A percentile compares a stretch with the other conserved stretches of the same genome.
These are phyloP conservation scores for Avicennia marina DNA, from an alignment of 257 asterid genomes.

Conservation along the genomic window DNA sequence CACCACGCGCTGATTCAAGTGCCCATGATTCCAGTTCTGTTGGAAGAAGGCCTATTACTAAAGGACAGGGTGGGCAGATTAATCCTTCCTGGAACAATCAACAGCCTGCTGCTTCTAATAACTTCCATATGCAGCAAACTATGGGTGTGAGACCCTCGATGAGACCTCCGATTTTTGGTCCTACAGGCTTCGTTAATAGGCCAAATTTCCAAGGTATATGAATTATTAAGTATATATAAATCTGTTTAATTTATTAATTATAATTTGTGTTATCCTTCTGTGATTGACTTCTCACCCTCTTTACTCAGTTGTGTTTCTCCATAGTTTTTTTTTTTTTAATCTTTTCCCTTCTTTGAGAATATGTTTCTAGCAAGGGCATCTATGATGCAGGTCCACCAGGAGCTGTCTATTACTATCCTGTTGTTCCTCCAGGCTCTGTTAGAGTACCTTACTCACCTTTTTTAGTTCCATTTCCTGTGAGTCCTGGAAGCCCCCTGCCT, in stretches of 20 bases:
- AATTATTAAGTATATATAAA: not conserved
- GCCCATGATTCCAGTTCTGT: conserved; percentile 42
- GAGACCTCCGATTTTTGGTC: conserved; percentile 48
- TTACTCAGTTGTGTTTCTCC: not conserved
- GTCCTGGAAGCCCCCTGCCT: conserved; percentile 48
- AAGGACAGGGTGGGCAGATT: conserved; percentile 39
- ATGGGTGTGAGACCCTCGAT: conserved; percentile 60
- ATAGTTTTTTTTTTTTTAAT: too few species aligned
- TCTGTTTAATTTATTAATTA: not conserved
- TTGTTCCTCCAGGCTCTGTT: conserved; percentile 59
- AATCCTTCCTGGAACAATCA: conserved; percentile 43
- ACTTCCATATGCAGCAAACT: conserved; percentile 43
- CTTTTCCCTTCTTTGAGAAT: conserved; percentile 26
- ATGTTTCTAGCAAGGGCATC: conserved; percentile 11
- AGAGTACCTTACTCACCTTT: conserved; percentile 61
- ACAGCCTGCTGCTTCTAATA: conserved; percentile 43
- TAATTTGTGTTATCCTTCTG: not conserved
- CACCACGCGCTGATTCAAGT: conserved; percentile 33
- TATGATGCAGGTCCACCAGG: conserved; percentile 74
- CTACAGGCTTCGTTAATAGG: conserved; percentile 54
- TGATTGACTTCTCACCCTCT: not conserved
- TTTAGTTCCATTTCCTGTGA: conserved; percentile 50
- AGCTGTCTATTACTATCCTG: conserved; percentile 49
- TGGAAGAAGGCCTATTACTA: conserved; percentile 45
- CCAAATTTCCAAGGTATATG: conserved; percentile 54